These are phyloP conservation scores for Penicillium sp. DNA, from an alignment of 2,329 filamentous ascomycete genomes.

Conservation along the genomic window DNA sequence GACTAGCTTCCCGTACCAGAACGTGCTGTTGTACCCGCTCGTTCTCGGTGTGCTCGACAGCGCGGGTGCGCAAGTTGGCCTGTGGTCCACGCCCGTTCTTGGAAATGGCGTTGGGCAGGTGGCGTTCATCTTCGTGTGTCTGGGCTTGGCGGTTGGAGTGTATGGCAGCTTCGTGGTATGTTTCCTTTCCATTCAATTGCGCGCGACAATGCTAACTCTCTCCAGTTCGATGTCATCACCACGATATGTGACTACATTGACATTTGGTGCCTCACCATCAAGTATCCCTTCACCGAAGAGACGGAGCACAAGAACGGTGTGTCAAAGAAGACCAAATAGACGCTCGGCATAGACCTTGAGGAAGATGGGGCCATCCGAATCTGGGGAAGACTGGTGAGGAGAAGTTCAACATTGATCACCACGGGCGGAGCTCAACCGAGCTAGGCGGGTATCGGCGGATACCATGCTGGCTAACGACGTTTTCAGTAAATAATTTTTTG, in stretches of 20 bases:
- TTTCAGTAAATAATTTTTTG: slow-evolving; percentile 13
- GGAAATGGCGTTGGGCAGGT: slow-evolving; percentile 83
- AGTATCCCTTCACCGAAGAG: slow-evolving; percentile 65
- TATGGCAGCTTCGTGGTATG: slow-evolving; percentile 89
- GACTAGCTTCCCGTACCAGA: slow-evolving; percentile 84
- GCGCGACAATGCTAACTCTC: background rate
- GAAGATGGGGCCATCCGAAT: background rate
- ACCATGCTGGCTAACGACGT: slow-evolving; percentile 5
- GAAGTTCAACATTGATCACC: slow-evolving; percentile 20
- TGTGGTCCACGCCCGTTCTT: slow-evolving; percentile 69
- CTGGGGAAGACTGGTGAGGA: slow-evolving; percentile 1
- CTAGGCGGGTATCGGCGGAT: slow-evolving; percentile 5
- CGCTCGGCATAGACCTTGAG: too few species aligned
- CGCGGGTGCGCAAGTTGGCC: slow-evolving; percentile 67
- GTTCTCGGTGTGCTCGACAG: slow-evolving; percentile 78
- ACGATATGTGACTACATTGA: slow-evolving; percentile 98
- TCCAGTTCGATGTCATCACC: slow-evolving; percentile 81
- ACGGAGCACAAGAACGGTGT: slow-evolving; percentile 26
- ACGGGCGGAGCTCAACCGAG: slow-evolving; percentile 6
- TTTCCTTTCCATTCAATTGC: slow-evolving; percentile 7
- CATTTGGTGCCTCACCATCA: slow-evolving; percentile 98
- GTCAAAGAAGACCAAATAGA: slow-evolving; percentile 30
- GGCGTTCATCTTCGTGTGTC: slow-evolving; percentile 83
- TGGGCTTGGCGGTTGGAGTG: slow-evolving; percentile 83
- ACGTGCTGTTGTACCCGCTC: slow-evolving; percentile 79